Evolutionary conservation across 2,329 filamentous ascomycete genomes (phyloP), one percentile per base, ranked within the genome.

Genomic region (Plectosphaerella plurivora): DNA sequence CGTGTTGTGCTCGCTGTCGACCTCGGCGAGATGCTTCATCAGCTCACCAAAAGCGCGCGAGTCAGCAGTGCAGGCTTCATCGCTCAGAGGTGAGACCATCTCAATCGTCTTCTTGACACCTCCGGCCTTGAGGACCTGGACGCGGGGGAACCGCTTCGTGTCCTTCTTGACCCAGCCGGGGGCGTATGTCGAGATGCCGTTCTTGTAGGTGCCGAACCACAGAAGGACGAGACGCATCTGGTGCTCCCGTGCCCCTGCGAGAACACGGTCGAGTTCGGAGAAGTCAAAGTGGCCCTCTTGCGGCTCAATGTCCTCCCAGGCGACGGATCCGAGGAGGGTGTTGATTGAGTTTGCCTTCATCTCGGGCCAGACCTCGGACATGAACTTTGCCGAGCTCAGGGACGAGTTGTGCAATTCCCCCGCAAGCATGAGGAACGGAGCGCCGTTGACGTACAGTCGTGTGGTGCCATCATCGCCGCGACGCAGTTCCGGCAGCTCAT

Each of bases 1-100:
- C 0, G 77, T 82, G 3, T 65, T 69, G 44, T 80, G 67, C 11
- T 68, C 60, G 2, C 62, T 63, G 45, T 81, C 77, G 5, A 80
- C 59, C 3, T 74, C 62, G 7, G 70, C 69, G 0, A 72, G 50
- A 46, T 72, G 63, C 1, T 44, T 50, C 57, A 69, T 65, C 7
- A 71, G 54, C 10, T 60, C 60, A 1, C 61, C 56, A 33, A 71
- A 71, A 0, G 68, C 68, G 4, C 54, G 55, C 0, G 60, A 57
- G 47, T 71, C 68, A 1, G 68, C 68, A 9, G 57, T 50, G 45
- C 65, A 66, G 0, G 57, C 61, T 5, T 63, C 63, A 1, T 62
- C 50, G 41, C 58, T 59, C 7, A 70, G 55, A 3, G 65, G 66
- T 1, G 65, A 63, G 2, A 70, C 55, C 60, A 71, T 65, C 51